Percentiles rank a stretch among this genome's conserved stretches.
phyloP scores from a whole-genome alignment of 352 stramenopile genomes.

The Poterioochromonas sp. region DNA sequence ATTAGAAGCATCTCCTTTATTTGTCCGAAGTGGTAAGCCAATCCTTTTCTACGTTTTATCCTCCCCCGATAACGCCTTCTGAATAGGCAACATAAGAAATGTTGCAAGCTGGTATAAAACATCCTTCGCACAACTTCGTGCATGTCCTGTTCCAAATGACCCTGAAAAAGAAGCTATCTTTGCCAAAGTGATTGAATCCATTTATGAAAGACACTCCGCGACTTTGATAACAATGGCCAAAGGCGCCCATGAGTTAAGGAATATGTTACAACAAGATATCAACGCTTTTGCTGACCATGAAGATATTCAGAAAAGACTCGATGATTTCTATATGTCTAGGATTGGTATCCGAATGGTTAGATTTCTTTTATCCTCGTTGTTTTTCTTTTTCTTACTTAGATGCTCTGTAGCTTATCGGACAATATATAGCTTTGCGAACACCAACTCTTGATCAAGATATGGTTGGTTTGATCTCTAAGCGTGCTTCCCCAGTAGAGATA shows the following conservation, averaged over 20 bases:
- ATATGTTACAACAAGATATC: slow-evolving; percentile 60
- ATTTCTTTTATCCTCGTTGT: neutral
- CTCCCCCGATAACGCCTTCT: neutral
- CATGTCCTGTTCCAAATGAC: slow-evolving; percentile 60
- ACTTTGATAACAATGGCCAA: slow-evolving; percentile 99
- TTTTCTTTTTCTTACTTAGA: neutral
- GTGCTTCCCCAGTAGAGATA: slow-evolving; percentile 89
- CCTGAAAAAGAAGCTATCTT: slow-evolving; percentile 78
- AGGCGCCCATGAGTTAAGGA: slow-evolving; percentile 91
- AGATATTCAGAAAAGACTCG: slow-evolving; percentile 92
- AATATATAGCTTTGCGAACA: slow-evolving; percentile 92
- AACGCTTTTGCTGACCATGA: slow-evolving; percentile 69
- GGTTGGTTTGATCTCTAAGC: slow-evolving; percentile 82
- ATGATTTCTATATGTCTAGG: slow-evolving; percentile 97
- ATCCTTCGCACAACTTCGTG: slow-evolving; percentile 85
- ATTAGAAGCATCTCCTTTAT: slow-evolving; percentile 23
- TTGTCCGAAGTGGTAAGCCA: slow-evolving; percentile 31
- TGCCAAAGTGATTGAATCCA: slow-evolving; percentile 81
- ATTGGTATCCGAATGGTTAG: slow-evolving; percentile 94
- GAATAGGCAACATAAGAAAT: slow-evolving; percentile 64
- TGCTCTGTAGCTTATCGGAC: slow-evolving; percentile 81
- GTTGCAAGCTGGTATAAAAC: slow-evolving; percentile 94
- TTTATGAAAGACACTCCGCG: slow-evolving; percentile 91
- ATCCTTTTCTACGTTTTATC: slow-evolving; percentile 32
- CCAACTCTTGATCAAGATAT: slow-evolving; percentile 57